These are phyloP conservation scores for Marasmius tenuissimus DNA, from an alignment of 1,284 basidiomycete genomes.

Conservation along the genomic window DNA sequence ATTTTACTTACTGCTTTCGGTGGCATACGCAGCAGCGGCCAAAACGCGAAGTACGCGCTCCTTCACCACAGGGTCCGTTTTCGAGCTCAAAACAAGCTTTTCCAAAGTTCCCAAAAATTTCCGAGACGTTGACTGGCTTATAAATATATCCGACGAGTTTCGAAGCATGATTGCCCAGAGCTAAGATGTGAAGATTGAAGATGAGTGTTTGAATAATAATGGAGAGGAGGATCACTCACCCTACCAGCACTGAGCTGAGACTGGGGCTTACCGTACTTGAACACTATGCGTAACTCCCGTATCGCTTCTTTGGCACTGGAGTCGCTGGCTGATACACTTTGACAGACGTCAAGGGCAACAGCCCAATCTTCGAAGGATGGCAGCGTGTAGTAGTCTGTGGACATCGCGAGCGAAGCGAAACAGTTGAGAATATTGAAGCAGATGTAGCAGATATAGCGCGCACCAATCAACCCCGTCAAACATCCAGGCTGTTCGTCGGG, in stretches of 20 bases:
- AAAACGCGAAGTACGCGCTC: constrained; percentile 72
- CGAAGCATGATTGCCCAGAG: constrained; percentile 82
- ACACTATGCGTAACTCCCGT: constrained; percentile 70
- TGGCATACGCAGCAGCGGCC: constrained; percentile 69
- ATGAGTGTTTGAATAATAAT: constrained; percentile 1
- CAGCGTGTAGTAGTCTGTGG: constrained; percentile 67
- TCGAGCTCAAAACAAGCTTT: constrained; percentile 50
- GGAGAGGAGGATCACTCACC: constrained; percentile 38
- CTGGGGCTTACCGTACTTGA: constrained; percentile 76
- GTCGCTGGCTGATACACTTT: constrained; percentile 67
- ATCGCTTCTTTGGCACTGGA: constrained; percentile 72
- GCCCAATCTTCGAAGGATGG: constrained; percentile 78
- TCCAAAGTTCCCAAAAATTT: constrained; percentile 78
- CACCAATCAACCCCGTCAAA: constrained; percentile 61
- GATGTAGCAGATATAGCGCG: constrained; percentile 37
- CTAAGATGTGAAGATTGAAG: constrained; percentile 32
- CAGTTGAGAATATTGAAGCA: background rate
- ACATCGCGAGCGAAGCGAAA: constrained; percentile 3
- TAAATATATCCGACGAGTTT: constrained; percentile 65
- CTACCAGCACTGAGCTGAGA: constrained; percentile 71
- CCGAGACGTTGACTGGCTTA: constrained; percentile 65
- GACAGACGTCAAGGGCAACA: constrained; percentile 76
- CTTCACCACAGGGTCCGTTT: constrained; percentile 69
- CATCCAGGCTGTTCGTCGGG: constrained; percentile 45
- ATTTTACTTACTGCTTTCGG: constrained; percentile 39